Evolutionary conservation across 169 alveolate genomes (phyloP).

Genomic region (Plasmodium knowlesi): DNA sequence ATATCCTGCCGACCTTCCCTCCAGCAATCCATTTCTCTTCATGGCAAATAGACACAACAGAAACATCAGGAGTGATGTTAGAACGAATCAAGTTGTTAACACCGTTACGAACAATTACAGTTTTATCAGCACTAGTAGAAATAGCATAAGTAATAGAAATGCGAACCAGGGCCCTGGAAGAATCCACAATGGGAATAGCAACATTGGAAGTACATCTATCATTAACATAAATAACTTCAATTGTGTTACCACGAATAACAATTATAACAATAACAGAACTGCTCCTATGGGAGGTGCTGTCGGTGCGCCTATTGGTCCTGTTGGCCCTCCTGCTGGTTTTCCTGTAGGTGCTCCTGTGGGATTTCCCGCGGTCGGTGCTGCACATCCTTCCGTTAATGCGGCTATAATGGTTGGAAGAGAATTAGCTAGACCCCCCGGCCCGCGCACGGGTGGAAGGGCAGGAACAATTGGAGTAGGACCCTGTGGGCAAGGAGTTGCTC

Average conservation of each 20-base stretch:
- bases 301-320: neutral
- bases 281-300: neutral
- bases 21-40: neutral
- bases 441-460: neutral
- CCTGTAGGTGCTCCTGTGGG: neutral
- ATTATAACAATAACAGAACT: neutral
- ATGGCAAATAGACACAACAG: slow-evolving; percentile 7
- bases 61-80: neutral
- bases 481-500: neutral
- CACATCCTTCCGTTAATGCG: neutral
- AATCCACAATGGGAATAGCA: neutral
- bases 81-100: slow-evolving; percentile 1
- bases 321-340: neutral
- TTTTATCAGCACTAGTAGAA: slow-evolving; percentile 4
- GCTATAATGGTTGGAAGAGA: neutral
- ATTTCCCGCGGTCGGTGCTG: neutral
- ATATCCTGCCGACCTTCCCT: neutral
- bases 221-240: neutral
- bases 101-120: neutral
- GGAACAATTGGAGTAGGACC: neutral
- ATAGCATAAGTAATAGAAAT: neutral
- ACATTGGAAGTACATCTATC: neutral
- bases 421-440: neutral
- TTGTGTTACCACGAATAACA: neutral
- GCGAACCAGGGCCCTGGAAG: neutral